A percentile compares a stretch with the other conserved stretches of the same genome.
phyloP scores from a whole-genome alignment of 176 grass and related monocot genomes.

The Aegilops bicornis region DNA sequence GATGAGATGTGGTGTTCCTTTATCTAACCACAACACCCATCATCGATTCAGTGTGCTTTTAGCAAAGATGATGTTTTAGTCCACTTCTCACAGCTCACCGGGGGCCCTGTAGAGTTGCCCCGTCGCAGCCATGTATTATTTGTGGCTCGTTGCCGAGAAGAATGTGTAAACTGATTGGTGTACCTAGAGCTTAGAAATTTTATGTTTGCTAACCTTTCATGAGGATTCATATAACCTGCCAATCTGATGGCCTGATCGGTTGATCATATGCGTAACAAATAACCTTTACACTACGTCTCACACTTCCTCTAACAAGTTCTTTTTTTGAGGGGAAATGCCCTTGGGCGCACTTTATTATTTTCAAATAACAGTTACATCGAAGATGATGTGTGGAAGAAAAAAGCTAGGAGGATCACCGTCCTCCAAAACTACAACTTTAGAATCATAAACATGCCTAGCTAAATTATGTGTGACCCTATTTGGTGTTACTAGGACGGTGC shows the following conservation, averaged over 20 bases:
- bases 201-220: conserved; percentile 51
- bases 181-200: conserved; percentile 68
- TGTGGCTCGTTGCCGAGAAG: conserved; percentile 53
- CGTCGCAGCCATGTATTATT: conserved; percentile 58
- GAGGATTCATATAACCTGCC: conserved; percentile 39
- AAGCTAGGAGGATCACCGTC: too few relatives aligned
- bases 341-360: too few relatives aligned
- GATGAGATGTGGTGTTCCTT: conserved; percentile 69
- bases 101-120: conserved; percentile 62
- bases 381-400: too few relatives aligned
- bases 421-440: too few relatives aligned
- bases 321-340: too few relatives aligned
- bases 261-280: conserved; percentile 3
- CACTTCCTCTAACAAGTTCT: not conserved
- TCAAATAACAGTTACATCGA: too few relatives aligned
- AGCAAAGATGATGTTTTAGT: conserved; percentile 54
- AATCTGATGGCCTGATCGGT: not conserved
- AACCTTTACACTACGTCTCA: not conserved
- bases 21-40: conserved; percentile 74
- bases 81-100: conserved; percentile 41
- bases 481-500: too few relatives aligned
- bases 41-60: conserved; percentile 46
- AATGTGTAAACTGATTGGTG: conserved; percentile 49
- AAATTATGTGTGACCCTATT: too few relatives aligned
- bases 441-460: too few relatives aligned